phyloP scores from a whole-genome alignment of 2,329 filamentous ascomycete species.

The Rhynchosporium graminicola region DNA sequence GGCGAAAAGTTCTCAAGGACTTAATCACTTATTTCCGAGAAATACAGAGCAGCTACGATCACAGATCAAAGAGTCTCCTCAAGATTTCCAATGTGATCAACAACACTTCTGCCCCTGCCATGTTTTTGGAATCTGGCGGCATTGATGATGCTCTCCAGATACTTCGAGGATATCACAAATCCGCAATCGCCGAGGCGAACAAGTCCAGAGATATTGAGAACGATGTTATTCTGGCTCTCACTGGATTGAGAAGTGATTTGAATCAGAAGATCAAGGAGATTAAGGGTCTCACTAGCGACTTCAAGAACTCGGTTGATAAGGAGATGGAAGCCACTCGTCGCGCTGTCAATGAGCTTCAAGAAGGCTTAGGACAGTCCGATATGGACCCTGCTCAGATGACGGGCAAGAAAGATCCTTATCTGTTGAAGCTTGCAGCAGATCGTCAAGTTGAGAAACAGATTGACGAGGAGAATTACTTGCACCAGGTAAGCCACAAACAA shows the following conservation, averaged over 20 bases:
- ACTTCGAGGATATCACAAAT: slow-evolving; percentile 79
- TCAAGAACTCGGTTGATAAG: slow-evolving; percentile 95
- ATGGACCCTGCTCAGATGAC: slow-evolving; percentile 72
- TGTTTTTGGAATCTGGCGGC: slow-evolving; percentile 80
- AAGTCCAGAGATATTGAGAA: slow-evolving; percentile 90
- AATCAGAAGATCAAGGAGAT: slow-evolving; percentile 99
- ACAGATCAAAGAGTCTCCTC: slow-evolving; percentile 75
- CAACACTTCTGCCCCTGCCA: slow-evolving; percentile 72
- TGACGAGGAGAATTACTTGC: slow-evolving; percentile 95
- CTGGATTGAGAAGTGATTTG: slow-evolving; percentile 81
- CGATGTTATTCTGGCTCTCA: slow-evolving; percentile 86
- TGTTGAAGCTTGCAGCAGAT: slow-evolving; percentile 83
- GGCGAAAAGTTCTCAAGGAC: slow-evolving; percentile 94
- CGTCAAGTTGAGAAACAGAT: slow-evolving; percentile 89
- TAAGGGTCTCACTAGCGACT: slow-evolving; percentile 88
- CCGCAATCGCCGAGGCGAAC: slow-evolving; percentile 75
- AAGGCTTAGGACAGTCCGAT: slow-evolving; percentile 77
- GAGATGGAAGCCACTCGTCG: slow-evolving; percentile 85
- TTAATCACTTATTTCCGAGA: slow-evolving; percentile 93
- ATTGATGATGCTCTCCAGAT: slow-evolving; percentile 84
- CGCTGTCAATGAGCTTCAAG: slow-evolving; percentile 78
- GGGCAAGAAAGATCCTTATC: slow-evolving; percentile 89
- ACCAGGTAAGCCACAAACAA: slow-evolving; percentile 62
- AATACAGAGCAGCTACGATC: slow-evolving; percentile 85
- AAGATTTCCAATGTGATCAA: slow-evolving; percentile 85